Evolutionary conservation across 139 green algal genomes (phyloP), one percentile per base, ranked within the genome.

Genomic region (Micromonas pusilla): DNA sequence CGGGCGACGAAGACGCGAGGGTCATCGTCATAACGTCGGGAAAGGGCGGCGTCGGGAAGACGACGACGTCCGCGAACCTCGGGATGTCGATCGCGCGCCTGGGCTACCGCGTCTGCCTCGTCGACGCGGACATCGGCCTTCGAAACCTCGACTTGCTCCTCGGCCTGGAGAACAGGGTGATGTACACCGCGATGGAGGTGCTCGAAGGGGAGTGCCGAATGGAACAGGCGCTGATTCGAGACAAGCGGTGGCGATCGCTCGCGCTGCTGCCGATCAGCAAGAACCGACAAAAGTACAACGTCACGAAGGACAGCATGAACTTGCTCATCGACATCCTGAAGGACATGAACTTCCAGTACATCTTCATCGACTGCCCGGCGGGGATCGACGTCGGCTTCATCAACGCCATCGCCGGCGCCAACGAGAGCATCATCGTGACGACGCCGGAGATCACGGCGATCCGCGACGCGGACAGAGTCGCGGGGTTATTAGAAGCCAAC

Each of bases 301-400:
- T 95, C 31, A 94, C 91, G 13, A 80, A 86, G 53, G 86, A 89
- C 73, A 90, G 93, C 78, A 94, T 96, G 89, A 82, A 92, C 38
- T 88, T 92, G 83, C 78, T 96, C 33, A 87, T 92, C 30, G 82
- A 90, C 28, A 88, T 85, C 33, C 88, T 96, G 52, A 85, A 87
- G 45, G 79, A 82, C 9, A 79, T 92, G 33, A 90, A 90, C 31
- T 94, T 93, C 84, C 86, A 96, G 66, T 96, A 92, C 80, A 90
- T 96, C 77, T 79, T 96, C 54, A 90, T 96, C 65, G 91, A 96
- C 81, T 92, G 88, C 80, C 88, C 91, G 38, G 90, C 91, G 54
- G 90, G 91, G 65, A 96, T 96, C 79, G 92, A 97, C 78, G 84
- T 95, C 20, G 92, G 92, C 37, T 97, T 97, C 85, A 92, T 96